phyloP scores from a whole-genome alignment of 2,329 filamentous ascomycete genomes.

The Ceratocystis smalleyi region DNA sequence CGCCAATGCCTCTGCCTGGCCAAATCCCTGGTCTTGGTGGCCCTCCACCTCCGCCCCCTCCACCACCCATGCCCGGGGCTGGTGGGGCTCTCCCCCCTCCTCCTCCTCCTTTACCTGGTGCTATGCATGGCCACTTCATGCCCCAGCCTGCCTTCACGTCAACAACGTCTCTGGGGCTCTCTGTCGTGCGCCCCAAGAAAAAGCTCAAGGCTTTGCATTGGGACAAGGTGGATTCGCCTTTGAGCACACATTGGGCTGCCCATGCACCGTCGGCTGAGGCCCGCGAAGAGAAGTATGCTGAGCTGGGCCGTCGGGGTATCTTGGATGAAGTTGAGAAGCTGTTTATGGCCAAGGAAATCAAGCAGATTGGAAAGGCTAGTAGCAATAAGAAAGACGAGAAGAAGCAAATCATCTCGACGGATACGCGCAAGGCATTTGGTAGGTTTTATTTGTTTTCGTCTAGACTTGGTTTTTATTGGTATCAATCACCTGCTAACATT shows the following conservation, averaged over 20 bases:
- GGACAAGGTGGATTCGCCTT: slow-evolving; percentile 91
- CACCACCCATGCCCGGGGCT: slow-evolving; percentile 25
- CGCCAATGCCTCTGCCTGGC: slow-evolving; percentile 24
- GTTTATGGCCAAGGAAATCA: slow-evolving; percentile 95
- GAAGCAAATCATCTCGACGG: slow-evolving; percentile 88
- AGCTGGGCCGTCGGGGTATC: slow-evolving; percentile 86
- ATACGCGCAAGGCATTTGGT: slow-evolving; percentile 77
- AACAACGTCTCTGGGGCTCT: slow-evolving; percentile 47
- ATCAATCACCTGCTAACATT: slow-evolving; percentile 24
- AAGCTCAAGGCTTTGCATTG: slow-evolving; percentile 98
- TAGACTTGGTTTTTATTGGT: not conserved
- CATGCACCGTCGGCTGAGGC: slow-evolving; percentile 75
- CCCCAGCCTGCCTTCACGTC: slow-evolving; percentile 42
- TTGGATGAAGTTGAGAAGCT: slow-evolving; percentile 94
- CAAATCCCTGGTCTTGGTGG: slow-evolving; percentile 15
- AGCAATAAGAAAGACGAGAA: slow-evolving; percentile 73
- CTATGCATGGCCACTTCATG: slow-evolving; percentile 62
- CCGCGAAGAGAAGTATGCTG: slow-evolving; percentile 89
- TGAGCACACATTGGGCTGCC: slow-evolving; percentile 82
- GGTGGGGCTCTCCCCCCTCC: slow-evolving; percentile 33
- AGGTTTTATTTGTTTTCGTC: slow-evolving; percentile 23
- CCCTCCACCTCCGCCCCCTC: slow-evolving; percentile 24
- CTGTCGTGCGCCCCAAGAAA: slow-evolving; percentile 85
- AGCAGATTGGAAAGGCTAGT: slow-evolving; percentile 54
- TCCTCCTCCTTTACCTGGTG: slow-evolving; percentile 50